These are phyloP conservation scores for Globisporangium sylvaticum DNA, from an alignment of 352 stramenopile species.

Conservation along the genomic window DNA sequence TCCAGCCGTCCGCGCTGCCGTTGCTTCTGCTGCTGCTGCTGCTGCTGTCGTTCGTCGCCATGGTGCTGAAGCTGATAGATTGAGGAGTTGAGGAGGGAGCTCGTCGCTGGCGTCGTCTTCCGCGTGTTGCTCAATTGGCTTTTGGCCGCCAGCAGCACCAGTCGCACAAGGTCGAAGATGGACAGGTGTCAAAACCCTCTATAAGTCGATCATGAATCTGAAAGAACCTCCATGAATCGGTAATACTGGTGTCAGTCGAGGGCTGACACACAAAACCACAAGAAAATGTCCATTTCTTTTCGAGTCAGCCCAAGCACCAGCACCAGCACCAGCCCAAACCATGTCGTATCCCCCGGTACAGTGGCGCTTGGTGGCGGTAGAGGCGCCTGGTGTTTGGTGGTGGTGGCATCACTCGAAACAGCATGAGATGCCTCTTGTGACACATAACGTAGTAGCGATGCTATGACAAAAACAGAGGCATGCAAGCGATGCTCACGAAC, in stretches of 20 bases:
- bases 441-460: too few relatives aligned
- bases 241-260: background rate
- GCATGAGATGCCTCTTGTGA: too few relatives aligned
- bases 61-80: background rate
- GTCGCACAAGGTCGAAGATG: background rate
- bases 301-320: background rate
- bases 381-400: too few relatives aligned
- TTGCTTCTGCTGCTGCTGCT: background rate
- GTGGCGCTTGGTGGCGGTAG: too few relatives aligned
- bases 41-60: constrained; percentile 2
- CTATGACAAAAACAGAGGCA: too few relatives aligned
- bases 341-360: background rate
- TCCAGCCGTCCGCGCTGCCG: constrained; percentile 32
- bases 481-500: background rate
- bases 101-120: background rate
- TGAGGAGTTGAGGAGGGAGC: background rate
- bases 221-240: background rate
- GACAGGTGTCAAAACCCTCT: background rate
- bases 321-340: too few relatives aligned
- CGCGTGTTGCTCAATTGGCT: constrained; percentile 5
- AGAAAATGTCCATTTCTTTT: background rate
- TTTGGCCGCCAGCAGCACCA: background rate
- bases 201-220: background rate
- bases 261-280: constrained; percentile 4
- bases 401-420: too few relatives aligned